Evolutionary conservation across 352 stramenopile genomes (phyloP).

Genomic region (Pythium chondricola): DNA sequence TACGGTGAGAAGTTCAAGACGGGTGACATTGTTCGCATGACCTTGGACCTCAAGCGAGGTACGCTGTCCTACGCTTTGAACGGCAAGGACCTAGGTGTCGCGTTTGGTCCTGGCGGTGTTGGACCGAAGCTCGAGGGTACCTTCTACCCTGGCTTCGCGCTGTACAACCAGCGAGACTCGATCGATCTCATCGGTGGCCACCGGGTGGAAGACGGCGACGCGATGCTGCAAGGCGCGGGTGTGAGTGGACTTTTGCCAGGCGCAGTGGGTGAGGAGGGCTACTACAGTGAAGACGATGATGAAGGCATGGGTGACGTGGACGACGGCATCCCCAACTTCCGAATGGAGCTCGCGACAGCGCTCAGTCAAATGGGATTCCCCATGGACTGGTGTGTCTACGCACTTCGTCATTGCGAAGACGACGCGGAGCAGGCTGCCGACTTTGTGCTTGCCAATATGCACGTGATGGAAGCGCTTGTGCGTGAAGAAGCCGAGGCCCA

Average conservation of each 20-base stretch:
- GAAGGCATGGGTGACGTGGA: conserved; percentile 40
- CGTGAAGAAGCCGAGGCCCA: conserved; percentile 61
- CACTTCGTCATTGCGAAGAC: conserved; percentile 75
- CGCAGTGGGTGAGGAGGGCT: conserved; percentile 48
- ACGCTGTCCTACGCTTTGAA: conserved; percentile 87
- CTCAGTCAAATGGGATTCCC: conserved; percentile 85
- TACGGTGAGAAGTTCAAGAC: conserved; percentile 91
- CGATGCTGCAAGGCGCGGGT: conserved; percentile 22
- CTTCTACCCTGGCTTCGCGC: conserved; percentile 80
- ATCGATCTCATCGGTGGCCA: conserved; percentile 83
- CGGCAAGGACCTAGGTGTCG: conserved; percentile 83
- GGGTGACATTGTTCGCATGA: conserved; percentile 76
- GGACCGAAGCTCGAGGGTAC: conserved; percentile 82
- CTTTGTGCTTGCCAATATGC: conserved; percentile 83
- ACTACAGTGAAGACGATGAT: conserved; percentile 83
- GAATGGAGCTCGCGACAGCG: conserved; percentile 72
- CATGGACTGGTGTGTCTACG: conserved; percentile 86
- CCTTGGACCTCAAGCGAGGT: conserved; percentile 72
- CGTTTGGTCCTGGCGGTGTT: conserved; percentile 81
- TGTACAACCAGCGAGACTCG: conserved; percentile 86
- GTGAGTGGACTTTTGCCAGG: conserved; percentile 19
- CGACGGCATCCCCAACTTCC: conserved; percentile 71
- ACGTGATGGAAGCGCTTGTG: conserved; percentile 72
- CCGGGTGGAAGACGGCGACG: conserved; percentile 66
- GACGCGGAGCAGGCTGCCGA: conserved; percentile 76